Evolutionary conservation across 148 eudicot genomes (phyloP).

Genomic region (Chenopodium formosanum): DNA sequence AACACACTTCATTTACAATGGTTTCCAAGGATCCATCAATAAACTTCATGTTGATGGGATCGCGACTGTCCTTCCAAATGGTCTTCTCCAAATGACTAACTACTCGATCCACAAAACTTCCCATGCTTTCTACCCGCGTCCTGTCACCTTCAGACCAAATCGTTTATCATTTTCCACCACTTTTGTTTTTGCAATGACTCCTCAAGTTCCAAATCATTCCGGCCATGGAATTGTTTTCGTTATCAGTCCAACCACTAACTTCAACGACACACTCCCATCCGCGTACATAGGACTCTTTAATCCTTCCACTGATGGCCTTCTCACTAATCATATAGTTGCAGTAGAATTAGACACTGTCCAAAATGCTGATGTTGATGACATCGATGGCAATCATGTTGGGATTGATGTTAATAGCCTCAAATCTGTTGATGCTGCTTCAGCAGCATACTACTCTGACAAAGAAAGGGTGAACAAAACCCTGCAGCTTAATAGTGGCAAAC

Average conservation of each 20-base stretch:
- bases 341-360: constrained; percentile 29
- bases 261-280: constrained; percentile 1
- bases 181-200: constrained; percentile 26
- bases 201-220: constrained; percentile 19
- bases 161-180: constrained; percentile 22
- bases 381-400: constrained; percentile 35
- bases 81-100: constrained; percentile 17
- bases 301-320: constrained; percentile 14
- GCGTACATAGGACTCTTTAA: constrained; percentile 28
- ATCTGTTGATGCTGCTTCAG: constrained; percentile 20
- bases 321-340: constrained; percentile 28
- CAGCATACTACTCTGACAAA: constrained; percentile 21
- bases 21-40: constrained; percentile 23
- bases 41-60: constrained; percentile 22
- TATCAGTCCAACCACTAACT: constrained; percentile 20
- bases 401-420: constrained; percentile 23
- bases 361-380: constrained; percentile 14
- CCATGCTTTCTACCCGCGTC: constrained; percentile 30
- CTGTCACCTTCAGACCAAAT: constrained; percentile 10
- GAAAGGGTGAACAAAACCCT: constrained; percentile 16
- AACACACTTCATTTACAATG: constrained; percentile 20
- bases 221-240: constrained; percentile 27
- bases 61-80: constrained; percentile 2
- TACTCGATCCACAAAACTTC: constrained; percentile 15
- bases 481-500: constrained; percentile 19